These are phyloP conservation scores for Debaryomycetaceae sp. DNA, from an alignment of 1,139 yeast species.

Conservation along the genomic window DNA sequence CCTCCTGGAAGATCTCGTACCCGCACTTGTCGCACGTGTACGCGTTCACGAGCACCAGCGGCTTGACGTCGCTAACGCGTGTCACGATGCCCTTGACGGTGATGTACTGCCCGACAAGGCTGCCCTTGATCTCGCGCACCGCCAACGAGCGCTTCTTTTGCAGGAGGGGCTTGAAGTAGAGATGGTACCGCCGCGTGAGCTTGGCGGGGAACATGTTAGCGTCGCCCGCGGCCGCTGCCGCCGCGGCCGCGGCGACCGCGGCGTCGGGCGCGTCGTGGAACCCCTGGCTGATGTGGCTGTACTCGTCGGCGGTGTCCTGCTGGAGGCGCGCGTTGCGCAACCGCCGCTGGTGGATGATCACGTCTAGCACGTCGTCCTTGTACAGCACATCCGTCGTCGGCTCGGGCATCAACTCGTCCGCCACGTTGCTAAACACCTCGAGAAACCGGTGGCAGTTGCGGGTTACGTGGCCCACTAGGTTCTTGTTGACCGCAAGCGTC, in stretches of 20 bases:
- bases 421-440: slow-evolving; percentile 69
- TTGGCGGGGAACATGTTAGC: slow-evolving; percentile 73
- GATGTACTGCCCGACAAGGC: slow-evolving; percentile 76
- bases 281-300: slow-evolving; percentile 35
- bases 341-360: slow-evolving; percentile 83
- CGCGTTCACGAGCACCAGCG: slow-evolving; percentile 85
- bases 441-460: slow-evolving; percentile 75
- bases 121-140: slow-evolving; percentile 86
- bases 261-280: slow-evolving; percentile 13
- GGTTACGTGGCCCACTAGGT: slow-evolving; percentile 54
- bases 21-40: slow-evolving; percentile 98
- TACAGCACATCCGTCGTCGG: slow-evolving; percentile 75
- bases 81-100: slow-evolving; percentile 94
- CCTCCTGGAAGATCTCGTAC: slow-evolving; percentile 93
- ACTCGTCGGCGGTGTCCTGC: slow-evolving; percentile 60
- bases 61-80: slow-evolving; percentile 94
- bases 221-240: slow-evolving; percentile 21
- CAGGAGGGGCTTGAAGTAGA: slow-evolving; percentile 81
- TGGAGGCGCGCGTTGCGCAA: slow-evolving; percentile 73
- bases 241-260: slow-evolving; percentile 3
- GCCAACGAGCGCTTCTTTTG: slow-evolving; percentile 47
- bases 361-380: slow-evolving; percentile 89
- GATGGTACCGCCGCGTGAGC: slow-evolving; percentile 77
- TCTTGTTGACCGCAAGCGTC: slow-evolving; percentile 17
- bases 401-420: slow-evolving; percentile 79